Percentiles rank a stretch among this genome's conserved stretches.
Conservation (phyloP, 1,284 basidiomycete species). For the Earliella scabrosa region DNA sequence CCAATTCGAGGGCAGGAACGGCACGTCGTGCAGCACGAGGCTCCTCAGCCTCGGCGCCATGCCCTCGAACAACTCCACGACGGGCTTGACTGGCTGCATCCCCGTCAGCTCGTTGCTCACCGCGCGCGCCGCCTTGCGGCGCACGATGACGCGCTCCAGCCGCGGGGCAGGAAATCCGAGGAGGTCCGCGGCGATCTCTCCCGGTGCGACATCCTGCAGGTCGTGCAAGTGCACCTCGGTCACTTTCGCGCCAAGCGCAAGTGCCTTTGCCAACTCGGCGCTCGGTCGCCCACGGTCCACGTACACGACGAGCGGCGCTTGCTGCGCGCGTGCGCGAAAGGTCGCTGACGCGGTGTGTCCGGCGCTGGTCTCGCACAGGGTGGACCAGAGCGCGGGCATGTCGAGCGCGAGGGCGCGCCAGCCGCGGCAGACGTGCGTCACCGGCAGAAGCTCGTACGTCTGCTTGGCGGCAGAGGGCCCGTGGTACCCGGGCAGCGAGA, state of each 20-base stretch:
- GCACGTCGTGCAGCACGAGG: slow-evolving; percentile 18
- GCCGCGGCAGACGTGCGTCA: slow-evolving; percentile 22
- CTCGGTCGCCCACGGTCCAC: slow-evolving; percentile 10
- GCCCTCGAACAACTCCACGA: slow-evolving; percentile 12
- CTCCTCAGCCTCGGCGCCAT: slow-evolving; percentile 10
- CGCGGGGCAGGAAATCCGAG: slow-evolving; percentile 13
- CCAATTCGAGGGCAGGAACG: slow-evolving; percentile 16
- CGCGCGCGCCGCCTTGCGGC: not conserved
- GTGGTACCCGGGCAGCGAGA: not conserved
- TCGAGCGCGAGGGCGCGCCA: slow-evolving; percentile 21
- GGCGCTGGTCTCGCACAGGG: slow-evolving; percentile 9
- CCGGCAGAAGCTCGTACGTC: slow-evolving; percentile 18
- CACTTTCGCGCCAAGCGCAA: slow-evolving; percentile 1
- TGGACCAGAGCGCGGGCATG: slow-evolving; percentile 22
- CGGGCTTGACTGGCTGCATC: not conserved
- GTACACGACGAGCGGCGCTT: slow-evolving; percentile 10
- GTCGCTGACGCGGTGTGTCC: not conserved
- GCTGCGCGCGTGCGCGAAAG: slow-evolving; percentile 12
- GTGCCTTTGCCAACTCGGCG: not conserved
- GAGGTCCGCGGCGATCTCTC: slow-evolving; percentile 4
- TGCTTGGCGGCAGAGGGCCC: not conserved
- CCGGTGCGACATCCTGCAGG: not conserved
- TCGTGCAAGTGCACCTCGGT: slow-evolving; percentile 13
- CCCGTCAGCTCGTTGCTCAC: not conserved
- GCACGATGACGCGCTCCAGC: slow-evolving; percentile 11